Conservation (phyloP, 1,284 basidiomycete genomes). For the Amylostereum chailletii region DNA sequence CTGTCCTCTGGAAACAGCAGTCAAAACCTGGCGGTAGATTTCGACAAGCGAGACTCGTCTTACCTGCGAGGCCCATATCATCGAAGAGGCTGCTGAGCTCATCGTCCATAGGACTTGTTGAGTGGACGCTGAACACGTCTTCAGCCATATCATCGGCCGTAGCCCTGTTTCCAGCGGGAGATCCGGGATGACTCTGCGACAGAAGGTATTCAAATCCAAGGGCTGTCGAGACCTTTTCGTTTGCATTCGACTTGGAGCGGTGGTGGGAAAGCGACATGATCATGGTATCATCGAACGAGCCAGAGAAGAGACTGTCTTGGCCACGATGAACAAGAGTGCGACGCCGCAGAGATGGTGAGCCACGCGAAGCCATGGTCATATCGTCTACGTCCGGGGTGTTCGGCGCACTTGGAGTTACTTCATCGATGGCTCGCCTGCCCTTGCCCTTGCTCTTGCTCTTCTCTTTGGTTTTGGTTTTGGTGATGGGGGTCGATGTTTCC, state of each 20-base stretch:
- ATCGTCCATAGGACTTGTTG: no score
- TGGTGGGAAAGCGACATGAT: background rate
- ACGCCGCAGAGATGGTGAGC: conserved; percentile 1
- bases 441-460: background rate
- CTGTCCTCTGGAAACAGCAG: background rate
- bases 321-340: conserved; percentile 20
- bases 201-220: no score
- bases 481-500: conserved; percentile 23
- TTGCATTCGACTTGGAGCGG: conserved; percentile 5
- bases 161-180: background rate
- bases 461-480: conserved; percentile 5
- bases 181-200: no score
- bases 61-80: conserved; percentile 22
- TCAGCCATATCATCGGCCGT: conserved; percentile 7
- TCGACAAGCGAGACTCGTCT: conserved; percentile 6
- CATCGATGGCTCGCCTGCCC: background rate
- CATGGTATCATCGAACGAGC: conserved; percentile 18
- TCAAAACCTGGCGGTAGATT: background rate
- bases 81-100: conserved; percentile 21
- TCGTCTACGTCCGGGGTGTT: conserved; percentile 3
- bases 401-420: conserved; percentile 6
- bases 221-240: background rate
- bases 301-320: conserved; percentile 26
- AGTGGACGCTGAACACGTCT: no score
- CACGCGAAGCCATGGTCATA: background rate